Evolutionary conservation across 331 rosid genomes (phyloP).

Genomic region (Erythrophleum ivorense): DNA sequence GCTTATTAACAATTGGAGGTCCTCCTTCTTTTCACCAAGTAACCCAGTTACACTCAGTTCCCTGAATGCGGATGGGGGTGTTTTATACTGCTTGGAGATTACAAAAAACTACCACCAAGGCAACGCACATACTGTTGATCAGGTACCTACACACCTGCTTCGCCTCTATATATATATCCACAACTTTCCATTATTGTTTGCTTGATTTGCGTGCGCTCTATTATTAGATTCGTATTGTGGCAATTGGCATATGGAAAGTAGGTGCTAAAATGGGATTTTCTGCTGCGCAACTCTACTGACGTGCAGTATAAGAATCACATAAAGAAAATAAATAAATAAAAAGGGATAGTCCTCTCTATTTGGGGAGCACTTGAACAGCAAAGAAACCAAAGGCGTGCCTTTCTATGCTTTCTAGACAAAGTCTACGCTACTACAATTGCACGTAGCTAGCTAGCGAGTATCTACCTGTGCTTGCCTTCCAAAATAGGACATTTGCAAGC

Average conservation of each 20-base stretch:
- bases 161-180: too few species aligned
- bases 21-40: slow-evolving; percentile 84
- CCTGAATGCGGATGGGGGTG: slow-evolving; percentile 68
- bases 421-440: background rate
- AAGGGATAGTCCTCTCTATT: too few species aligned
- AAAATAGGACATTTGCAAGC: slow-evolving; percentile 39
- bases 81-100: slow-evolving; percentile 90
- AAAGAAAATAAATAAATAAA: too few species aligned
- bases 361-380: too few species aligned
- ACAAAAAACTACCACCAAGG: slow-evolving; percentile 74
- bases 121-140: slow-evolving; percentile 56
- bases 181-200: background rate
- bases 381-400: background rate
- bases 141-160: slow-evolving; percentile 51
- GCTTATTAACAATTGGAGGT: slow-evolving; percentile 90
- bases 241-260: slow-evolving; percentile 16
- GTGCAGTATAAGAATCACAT: too few species aligned
- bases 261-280: background rate
- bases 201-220: background rate
- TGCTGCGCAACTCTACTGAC: too few species aligned
- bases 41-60: slow-evolving; percentile 85
- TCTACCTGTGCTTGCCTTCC: slow-evolving; percentile 8
- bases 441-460: background rate
- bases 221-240: background rate
- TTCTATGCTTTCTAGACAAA: background rate